Percentiles rank a stretch among this genome's conserved stretches.
Evolutionary conservation across 306 rosid species (phyloP).

Genomic region (Cucumis melo): DNA sequence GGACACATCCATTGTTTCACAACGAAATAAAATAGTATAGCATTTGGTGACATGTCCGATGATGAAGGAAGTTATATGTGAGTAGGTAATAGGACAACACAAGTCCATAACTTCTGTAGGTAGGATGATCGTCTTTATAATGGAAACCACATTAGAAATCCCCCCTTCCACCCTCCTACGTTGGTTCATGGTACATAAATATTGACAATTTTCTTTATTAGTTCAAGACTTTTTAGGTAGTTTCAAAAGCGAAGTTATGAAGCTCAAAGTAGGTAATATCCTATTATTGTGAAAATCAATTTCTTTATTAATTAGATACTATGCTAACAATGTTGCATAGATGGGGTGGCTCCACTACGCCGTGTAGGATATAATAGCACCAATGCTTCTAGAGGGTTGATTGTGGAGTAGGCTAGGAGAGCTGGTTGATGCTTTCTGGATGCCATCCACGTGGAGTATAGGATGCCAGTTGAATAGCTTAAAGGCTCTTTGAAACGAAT

Average conservation of each 20-base stretch:
- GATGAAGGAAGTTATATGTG: not conserved
- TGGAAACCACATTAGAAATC: not conserved
- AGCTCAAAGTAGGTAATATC: too few species aligned
- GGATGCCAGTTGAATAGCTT: not conserved
- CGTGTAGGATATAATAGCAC: not conserved
- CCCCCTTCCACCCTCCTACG: too few species aligned
- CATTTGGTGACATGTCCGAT: too few species aligned
- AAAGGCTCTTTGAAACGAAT: not conserved
- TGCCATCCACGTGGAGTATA: not conserved
- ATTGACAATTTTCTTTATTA: too few species aligned
- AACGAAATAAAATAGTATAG: too few species aligned
- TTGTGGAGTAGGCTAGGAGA: not conserved
- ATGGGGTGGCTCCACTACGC: not conserved
- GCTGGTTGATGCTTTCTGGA: not conserved
- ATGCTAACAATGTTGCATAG: not conserved
- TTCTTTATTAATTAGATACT: not conserved
- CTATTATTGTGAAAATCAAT: too few species aligned
- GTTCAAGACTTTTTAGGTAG: too few species aligned
- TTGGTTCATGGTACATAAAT: too few species aligned
- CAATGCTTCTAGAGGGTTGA: not conserved
- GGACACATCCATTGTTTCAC: too few species aligned
- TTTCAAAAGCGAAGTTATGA: too few species aligned
- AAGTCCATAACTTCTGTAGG: not conserved
- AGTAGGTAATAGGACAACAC: not conserved
- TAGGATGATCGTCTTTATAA: not conserved